Conservation (phyloP, 2,329 filamentous ascomycete genomes). For the Ophiocordyceps unilateralis region DNA sequence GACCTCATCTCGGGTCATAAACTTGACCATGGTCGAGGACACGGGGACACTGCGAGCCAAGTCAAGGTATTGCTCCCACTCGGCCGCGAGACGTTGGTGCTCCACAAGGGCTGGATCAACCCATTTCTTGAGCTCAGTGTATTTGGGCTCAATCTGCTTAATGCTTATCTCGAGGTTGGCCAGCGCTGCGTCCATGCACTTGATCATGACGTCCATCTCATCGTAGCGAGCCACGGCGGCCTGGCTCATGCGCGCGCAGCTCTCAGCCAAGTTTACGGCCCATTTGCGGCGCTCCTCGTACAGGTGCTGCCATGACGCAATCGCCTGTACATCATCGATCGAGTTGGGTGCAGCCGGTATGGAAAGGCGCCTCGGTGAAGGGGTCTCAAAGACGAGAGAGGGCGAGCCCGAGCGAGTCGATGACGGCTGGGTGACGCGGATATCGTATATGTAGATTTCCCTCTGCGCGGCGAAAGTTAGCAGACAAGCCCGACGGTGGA, state of each 20-base stretch:
- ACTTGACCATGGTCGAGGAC: conserved; percentile 46
- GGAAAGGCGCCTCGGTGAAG: conserved; percentile 35
- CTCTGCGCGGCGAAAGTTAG: conserved; percentile 30
- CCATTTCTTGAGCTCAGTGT: conserved; percentile 55
- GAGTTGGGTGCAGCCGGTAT: conserved; percentile 61
- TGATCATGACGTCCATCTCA: conserved; percentile 61
- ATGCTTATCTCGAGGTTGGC: conserved; percentile 68
- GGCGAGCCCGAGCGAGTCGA: conserved; percentile 23
- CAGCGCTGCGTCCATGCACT: conserved; percentile 69
- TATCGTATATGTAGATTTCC: conserved; percentile 87
- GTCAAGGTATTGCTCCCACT: conserved; percentile 52
- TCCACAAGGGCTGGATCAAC: conserved; percentile 49
- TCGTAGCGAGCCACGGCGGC: conserved; percentile 47
- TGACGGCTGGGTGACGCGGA: conserved; percentile 48
- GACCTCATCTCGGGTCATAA: conserved; percentile 36
- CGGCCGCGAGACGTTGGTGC: conserved; percentile 42
- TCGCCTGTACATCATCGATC: conserved; percentile 60
- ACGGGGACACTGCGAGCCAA: conserved; percentile 48
- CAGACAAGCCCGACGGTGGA: neutral
- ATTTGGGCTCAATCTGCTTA: conserved; percentile 53
- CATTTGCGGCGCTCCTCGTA: conserved; percentile 69
- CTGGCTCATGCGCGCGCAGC: conserved; percentile 48
- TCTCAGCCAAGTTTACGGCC: conserved; percentile 53
- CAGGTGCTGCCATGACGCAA: conserved; percentile 76
- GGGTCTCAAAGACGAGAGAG: conserved; percentile 28